A percentile compares a stretch with the other conserved stretches of the same genome.
phyloP scores from a whole-genome alignment of 768 basidiomycete species.

The Nidula microcarpa region DNA sequence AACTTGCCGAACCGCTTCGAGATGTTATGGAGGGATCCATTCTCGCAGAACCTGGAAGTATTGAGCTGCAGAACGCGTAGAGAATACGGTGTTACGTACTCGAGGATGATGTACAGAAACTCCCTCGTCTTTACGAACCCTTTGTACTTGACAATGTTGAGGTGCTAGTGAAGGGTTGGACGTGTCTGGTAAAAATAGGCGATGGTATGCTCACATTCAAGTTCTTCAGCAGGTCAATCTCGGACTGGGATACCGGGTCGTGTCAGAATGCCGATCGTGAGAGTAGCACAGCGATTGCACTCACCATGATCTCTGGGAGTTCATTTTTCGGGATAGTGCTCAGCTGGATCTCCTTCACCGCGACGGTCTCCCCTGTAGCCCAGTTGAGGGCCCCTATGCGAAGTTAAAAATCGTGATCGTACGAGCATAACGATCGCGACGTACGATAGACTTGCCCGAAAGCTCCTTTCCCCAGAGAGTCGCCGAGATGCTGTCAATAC shows the following conservation, averaged over 20 bases:
- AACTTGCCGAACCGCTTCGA: constrained; percentile 98
- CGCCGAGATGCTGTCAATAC: constrained; percentile 80
- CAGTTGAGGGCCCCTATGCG: constrained; percentile 80
- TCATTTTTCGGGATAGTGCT: constrained; percentile 92
- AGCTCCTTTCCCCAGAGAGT: constrained; percentile 94
- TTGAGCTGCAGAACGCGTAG: not conserved
- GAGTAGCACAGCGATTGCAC: constrained; percentile 14
- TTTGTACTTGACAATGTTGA: constrained; percentile 99
- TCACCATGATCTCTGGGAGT: constrained; percentile 95
- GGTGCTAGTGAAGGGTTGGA: constrained; percentile 52
- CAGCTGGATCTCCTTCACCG: constrained; percentile 96
- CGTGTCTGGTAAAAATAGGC: not conserved
- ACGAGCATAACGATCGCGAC: constrained; percentile 25
- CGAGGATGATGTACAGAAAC: constrained; percentile 94
- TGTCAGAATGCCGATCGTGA: constrained; percentile 7
- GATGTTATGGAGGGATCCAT: constrained; percentile 93
- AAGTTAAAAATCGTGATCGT: not conserved
- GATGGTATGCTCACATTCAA: constrained; percentile 62
- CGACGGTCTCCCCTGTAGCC: constrained; percentile 97
- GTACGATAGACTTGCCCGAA: constrained; percentile 96
- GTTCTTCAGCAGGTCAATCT: constrained; percentile 97
- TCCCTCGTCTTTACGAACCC: constrained; percentile 95
- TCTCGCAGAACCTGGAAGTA: constrained; percentile 83
- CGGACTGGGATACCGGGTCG: constrained; percentile 56
- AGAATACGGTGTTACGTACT: constrained; percentile 44